phyloP scores from a whole-genome alignment of 768 basidiomycete species.

The Phaeotremella skinneri region DNA sequence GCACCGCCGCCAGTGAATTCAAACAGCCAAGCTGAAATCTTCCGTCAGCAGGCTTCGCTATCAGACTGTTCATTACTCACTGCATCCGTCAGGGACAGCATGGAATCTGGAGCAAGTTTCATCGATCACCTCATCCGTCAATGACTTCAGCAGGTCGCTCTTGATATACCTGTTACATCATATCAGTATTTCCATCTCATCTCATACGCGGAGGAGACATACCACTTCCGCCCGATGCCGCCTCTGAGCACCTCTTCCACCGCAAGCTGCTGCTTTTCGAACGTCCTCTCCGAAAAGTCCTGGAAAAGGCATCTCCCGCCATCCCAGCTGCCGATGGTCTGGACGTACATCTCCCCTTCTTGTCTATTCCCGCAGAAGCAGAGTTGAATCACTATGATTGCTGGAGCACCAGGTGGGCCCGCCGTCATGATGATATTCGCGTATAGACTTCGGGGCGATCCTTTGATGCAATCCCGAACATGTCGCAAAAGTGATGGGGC shows the following conservation, averaged over 20 bases:
- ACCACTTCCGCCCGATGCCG: constrained; percentile 59
- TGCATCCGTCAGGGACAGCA: constrained; percentile 83
- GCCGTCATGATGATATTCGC: constrained; percentile 87
- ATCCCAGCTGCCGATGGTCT: constrained; percentile 81
- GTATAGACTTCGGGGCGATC: constrained; percentile 80
- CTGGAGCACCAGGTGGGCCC: constrained; percentile 77
- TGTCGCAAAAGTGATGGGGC: constrained; percentile 85
- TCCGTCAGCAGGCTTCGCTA: not conserved
- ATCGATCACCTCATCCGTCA: constrained; percentile 82
- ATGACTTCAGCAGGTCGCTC: constrained; percentile 73
- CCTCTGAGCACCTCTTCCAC: constrained; percentile 85
- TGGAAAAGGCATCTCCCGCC: constrained; percentile 82
- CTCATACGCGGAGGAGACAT: constrained; percentile 23
- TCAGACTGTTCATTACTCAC: constrained; percentile 58
- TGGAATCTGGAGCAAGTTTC: constrained; percentile 77
- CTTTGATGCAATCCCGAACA: constrained; percentile 89
- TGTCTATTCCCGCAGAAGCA: constrained; percentile 78
- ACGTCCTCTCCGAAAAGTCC: constrained; percentile 86
- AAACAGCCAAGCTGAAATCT: constrained; percentile 73
- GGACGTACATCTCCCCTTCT: constrained; percentile 70
- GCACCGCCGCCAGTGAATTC: constrained; percentile 79
- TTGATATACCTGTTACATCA: constrained; percentile 72
- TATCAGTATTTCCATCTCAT: not conserved
- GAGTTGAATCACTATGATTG: constrained; percentile 80
- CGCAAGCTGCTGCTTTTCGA: constrained; percentile 84